phyloP scores from a whole-genome alignment of 768 basidiomycete genomes.

The Grammothele lineata region DNA sequence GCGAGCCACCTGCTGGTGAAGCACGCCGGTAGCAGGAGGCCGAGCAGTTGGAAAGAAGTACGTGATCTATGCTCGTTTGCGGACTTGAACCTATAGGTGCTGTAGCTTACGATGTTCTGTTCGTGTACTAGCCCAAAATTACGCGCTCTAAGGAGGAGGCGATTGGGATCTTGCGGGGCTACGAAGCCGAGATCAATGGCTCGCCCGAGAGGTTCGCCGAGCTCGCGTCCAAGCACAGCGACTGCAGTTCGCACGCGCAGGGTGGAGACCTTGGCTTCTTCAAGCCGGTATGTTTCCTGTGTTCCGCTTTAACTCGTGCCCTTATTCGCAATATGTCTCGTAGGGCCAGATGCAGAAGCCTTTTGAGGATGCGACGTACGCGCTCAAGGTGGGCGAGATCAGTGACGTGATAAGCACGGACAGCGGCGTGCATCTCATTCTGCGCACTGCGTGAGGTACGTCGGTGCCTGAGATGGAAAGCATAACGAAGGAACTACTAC shows the following conservation, averaged over 20 bases:
- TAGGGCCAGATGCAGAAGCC: slow-evolving; percentile 93
- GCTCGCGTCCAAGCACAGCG: slow-evolving; percentile 74
- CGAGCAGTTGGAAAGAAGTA: slow-evolving; percentile 85
- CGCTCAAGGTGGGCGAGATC: slow-evolving; percentile 66
- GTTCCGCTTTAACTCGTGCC: too few species aligned
- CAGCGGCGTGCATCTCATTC: slow-evolving; percentile 91
- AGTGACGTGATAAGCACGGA: slow-evolving; percentile 85
- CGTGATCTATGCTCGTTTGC: slow-evolving; percentile 18
- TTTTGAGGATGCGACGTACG: slow-evolving; percentile 87
- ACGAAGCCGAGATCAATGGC: slow-evolving; percentile 57
- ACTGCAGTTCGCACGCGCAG: slow-evolving; percentile 82
- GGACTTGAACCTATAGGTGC: too few species aligned
- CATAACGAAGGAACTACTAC: too few species aligned
- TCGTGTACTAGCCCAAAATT: slow-evolving; percentile 76
- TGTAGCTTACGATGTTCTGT: too few species aligned
- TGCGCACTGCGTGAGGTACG: slow-evolving; percentile 62
- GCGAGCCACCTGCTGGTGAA: slow-evolving; percentile 97
- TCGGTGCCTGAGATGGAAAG: neutral
- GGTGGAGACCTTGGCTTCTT: slow-evolving; percentile 90
- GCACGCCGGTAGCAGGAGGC: slow-evolving; percentile 73
- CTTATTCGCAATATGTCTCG: neutral
- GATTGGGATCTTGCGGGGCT: slow-evolving; percentile 65
- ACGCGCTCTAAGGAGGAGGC: slow-evolving; percentile 89
- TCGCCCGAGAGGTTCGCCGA: slow-evolving; percentile 59
- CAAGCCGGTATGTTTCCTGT: slow-evolving; percentile 32